Evolutionary conservation across 306 rosid species (phyloP), one percentile per base, ranked within the genome.

Genomic region (Benincasa hispida): DNA sequence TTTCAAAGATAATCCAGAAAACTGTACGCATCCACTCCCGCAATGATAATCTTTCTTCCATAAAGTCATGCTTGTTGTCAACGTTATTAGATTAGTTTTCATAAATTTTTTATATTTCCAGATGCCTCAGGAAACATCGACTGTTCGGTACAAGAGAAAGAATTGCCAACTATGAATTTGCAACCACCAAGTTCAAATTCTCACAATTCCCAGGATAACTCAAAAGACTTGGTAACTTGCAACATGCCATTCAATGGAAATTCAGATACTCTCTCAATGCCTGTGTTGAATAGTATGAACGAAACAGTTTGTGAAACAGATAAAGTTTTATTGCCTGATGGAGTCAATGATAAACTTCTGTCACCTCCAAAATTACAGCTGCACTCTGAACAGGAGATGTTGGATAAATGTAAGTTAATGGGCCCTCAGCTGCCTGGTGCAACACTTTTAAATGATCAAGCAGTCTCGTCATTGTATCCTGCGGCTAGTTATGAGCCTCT

Each of bases 51-150:
- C 41, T 65, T 60, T 7, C 61, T 41, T 60, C 1, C 50, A 42
- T 35, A 3, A 8, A 5, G 45, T 25, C 30, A n/a, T 45, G 75
- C 30, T 35, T 22, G 13, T 37, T 69, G 8, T 24, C 32, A 9
- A 22, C 56, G 51, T 37, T 76, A 22, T n/a, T 22, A 57, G 24
- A 8, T 0, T 58, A 13, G 10, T 11, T 22, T 65, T 68, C 19
- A 47, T 48, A 1, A 41, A 35, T 65, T 63, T 72, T 22, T 35
- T 25, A 65, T 28, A 75, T 68, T 83, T 69, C 6, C 60, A 85
- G 89, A 81, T 85, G 86, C 78, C 78, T 83, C 81, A 30, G 69
- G 21, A 19, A 83, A 76, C 75, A 77, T 56, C 48, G 76, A 63
- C 76, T 21, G 12, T 78, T 70, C 75, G 13, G 81, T 76, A 53